These are phyloP conservation scores for Fusarium cicatricum DNA, from an alignment of 2,329 filamentous ascomycete species.

Conservation along the genomic window DNA sequence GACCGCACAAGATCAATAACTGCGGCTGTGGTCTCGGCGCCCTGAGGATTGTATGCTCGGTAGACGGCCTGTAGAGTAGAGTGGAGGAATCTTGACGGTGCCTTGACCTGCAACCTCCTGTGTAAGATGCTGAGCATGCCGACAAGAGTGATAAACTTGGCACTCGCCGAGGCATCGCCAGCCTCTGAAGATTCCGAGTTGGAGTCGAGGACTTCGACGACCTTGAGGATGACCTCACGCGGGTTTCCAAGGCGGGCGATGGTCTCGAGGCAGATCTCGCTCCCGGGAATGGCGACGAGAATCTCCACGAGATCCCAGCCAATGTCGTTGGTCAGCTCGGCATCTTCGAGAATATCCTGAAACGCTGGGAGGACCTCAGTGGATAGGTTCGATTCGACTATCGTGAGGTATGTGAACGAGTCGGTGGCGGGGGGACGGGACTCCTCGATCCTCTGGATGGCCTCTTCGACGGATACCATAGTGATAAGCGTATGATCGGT, in stretches of 20 bases:
- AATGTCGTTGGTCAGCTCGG: conserved; percentile 75
- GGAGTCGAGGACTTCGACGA: conserved; percentile 74
- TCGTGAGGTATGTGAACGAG: conserved; percentile 78
- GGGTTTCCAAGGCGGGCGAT: conserved; percentile 82
- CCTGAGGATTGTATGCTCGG: conserved; percentile 68
- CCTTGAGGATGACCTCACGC: conserved; percentile 81
- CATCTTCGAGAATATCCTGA: conserved; percentile 73
- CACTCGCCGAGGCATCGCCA: conserved; percentile 45
- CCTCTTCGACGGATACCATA: conserved; percentile 50
- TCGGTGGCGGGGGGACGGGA: conserved; percentile 65
- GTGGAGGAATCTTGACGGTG: conserved; percentile 80
- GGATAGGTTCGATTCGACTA: conserved; percentile 77
- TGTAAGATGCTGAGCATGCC: conserved; percentile 78
- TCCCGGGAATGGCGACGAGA: conserved; percentile 71
- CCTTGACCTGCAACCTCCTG: conserved; percentile 77
- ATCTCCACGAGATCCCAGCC: conserved; percentile 86
- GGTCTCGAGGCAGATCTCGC: conserved; percentile 75
- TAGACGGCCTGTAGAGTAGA: conserved; percentile 78
- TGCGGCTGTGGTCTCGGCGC: conserved; percentile 73
- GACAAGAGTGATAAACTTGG: conserved; percentile 73
- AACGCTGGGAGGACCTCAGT: conserved; percentile 72
- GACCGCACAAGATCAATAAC: conserved; percentile 76
- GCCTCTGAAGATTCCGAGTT: conserved; percentile 52
- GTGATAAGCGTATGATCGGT: background rate
- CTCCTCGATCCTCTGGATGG: conserved; percentile 57